Evolutionary conservation across 805 yeast species (phyloP).

Genomic region (Millerozyma acaciae): DNA sequence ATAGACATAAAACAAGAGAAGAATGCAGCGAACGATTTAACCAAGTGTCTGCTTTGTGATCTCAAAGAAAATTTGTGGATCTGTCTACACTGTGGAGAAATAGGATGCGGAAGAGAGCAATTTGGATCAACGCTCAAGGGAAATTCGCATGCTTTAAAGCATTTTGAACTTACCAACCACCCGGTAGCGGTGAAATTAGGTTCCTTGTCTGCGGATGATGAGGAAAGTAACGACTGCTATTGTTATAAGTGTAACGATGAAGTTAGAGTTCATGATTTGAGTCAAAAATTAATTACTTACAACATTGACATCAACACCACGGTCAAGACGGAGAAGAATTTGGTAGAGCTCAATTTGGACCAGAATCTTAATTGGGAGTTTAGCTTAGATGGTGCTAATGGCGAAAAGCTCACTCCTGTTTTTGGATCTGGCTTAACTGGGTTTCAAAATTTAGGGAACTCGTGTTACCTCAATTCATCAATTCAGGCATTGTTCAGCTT

Average conservation of each 20-base stretch:
- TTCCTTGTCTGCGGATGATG: conserved; percentile 68
- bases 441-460: conserved; percentile 83
- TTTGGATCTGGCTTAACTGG: conserved; percentile 82
- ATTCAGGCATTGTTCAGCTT: conserved; percentile 64
- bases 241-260: conserved; percentile 92
- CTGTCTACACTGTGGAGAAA: conserved; percentile 83
- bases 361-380: conserved; percentile 94
- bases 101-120: conserved; percentile 94
- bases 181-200: conserved; percentile 89
- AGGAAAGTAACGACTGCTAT: conserved; percentile 65
- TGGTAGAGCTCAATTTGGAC: conserved; percentile 87
- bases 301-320: conserved; percentile 59
- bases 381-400: conserved; percentile 67
- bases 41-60: conserved; percentile 56
- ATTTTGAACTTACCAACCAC: conserved; percentile 58
- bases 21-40: conserved; percentile 22
- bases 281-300: conserved; percentile 47
- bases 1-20: conserved; percentile 43
- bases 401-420: conserved; percentile 59
- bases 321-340: conserved; percentile 78
- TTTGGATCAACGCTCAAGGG: conserved; percentile 89
- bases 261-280: conserved; percentile 63
- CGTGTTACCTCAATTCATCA: conserved; percentile 84
- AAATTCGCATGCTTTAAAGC: conserved; percentile 82
- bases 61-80: conserved; percentile 83